Evolutionary conservation across 2,329 filamentous ascomycete genomes (phyloP).

Genomic region (Fonsecaea multimorphosa): DNA sequence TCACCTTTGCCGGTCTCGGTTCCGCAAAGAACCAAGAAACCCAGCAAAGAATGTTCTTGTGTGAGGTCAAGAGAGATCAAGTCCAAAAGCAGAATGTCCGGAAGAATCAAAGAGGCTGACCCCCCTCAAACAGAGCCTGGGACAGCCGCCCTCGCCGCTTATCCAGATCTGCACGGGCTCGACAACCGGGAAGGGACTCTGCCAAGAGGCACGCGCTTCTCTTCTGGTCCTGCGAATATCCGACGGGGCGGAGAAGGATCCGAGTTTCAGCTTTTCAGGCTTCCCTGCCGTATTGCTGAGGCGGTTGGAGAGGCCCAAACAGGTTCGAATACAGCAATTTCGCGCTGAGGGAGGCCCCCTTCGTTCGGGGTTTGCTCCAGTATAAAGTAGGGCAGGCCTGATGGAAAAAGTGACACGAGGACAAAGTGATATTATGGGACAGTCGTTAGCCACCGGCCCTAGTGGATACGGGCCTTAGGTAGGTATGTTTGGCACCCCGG

Average conservation of each 20-base stretch:
- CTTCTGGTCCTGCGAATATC: conserved; percentile 4
- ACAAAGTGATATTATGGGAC: not conserved
- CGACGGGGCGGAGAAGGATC: conserved; percentile 1
- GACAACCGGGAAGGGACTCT: not conserved
- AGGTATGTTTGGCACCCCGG: not conserved
- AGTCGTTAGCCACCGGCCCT: conserved; percentile 1
- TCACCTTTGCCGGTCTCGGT: conserved; percentile 1
- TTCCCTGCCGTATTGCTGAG: not conserved
- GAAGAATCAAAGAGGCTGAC: not conserved
- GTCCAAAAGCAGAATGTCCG: not conserved
- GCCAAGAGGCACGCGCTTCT: conserved; percentile 26
- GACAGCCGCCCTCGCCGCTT: not conserved
- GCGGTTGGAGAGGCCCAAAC: not conserved
- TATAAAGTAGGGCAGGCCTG: conserved; percentile 5
- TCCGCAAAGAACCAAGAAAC: conserved; percentile 20
- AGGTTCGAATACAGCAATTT: conserved; percentile 1
- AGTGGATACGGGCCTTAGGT: conserved; percentile 2
- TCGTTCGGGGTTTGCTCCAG: not conserved
- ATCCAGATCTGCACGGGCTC: not conserved
- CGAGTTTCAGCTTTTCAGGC: conserved; percentile 2
- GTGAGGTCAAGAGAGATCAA: not conserved
- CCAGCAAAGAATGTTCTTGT: not conserved
- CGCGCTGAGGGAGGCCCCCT: not conserved
- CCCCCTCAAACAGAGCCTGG: not conserved
- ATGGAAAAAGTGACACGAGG: conserved; percentile 18